These are phyloP conservation scores for Ogataea paradorogensis DNA, from an alignment of 805 yeast species.

Conservation along the genomic window DNA sequence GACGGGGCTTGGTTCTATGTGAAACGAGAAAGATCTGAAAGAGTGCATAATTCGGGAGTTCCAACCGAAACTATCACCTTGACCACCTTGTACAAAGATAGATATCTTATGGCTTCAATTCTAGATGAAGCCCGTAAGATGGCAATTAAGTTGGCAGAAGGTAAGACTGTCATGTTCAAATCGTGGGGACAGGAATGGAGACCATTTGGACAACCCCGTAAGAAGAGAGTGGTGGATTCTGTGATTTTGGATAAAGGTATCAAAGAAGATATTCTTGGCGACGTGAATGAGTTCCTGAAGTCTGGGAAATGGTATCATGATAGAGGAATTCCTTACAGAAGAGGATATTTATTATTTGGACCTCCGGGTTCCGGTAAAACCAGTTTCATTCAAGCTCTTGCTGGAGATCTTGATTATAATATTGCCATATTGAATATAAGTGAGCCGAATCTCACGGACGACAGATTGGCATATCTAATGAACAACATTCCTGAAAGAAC, in stretches of 20 bases:
- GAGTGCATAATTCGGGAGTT: conserved; percentile 84
- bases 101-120: conserved; percentile 59
- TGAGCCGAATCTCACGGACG: conserved; percentile 91
- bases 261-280: conserved; percentile 60
- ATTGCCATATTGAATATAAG: conserved; percentile 90
- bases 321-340: conserved; percentile 95
- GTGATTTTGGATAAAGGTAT: conserved; percentile 82
- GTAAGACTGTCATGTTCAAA: conserved; percentile 89
- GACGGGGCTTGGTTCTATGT: conserved; percentile 86
- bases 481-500: conserved; percentile 92
- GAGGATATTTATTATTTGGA: conserved; percentile 91
- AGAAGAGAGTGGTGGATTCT: conserved; percentile 77
- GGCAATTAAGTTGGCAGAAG: conserved; percentile 81
- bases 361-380: conserved; percentile 99
- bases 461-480: conserved; percentile 90
- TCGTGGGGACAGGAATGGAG: conserved; percentile 99
- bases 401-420: conserved; percentile 94
- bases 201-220: conserved; percentile 93
- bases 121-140: conserved; percentile 78
- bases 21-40: conserved; percentile 85
- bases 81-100: conserved; percentile 84
- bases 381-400: conserved; percentile 91
- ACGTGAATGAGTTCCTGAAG: conserved; percentile 73
- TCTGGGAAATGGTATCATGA: conserved; percentile 91
- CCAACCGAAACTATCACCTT: conserved; percentile 96